Evolutionary conservation across 768 basidiomycete genomes (phyloP).

Genomic region (Naganishia onofrii): DNA sequence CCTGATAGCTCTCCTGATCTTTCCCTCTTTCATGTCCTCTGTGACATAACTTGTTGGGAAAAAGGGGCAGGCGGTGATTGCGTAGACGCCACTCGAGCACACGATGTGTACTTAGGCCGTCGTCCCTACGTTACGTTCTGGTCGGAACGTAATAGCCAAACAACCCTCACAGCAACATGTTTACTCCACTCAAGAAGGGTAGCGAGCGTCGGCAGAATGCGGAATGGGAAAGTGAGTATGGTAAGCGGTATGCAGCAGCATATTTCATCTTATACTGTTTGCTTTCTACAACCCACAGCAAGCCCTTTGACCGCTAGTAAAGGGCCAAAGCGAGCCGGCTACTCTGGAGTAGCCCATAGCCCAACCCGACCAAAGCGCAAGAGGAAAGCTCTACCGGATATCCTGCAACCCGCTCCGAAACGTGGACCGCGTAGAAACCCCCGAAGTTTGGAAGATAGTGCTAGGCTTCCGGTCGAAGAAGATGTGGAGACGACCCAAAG

Average conservation of each 20-base stretch:
- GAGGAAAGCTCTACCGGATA: background rate
- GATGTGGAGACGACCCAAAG: slow-evolving; percentile 7
- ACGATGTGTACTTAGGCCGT: no score
- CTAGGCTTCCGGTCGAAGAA: slow-evolving; percentile 16
- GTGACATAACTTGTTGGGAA: no score
- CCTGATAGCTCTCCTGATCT: no score
- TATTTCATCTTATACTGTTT: background rate
- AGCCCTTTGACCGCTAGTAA: slow-evolving; percentile 38
- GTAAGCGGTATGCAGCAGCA: background rate
- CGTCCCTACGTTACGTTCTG: no score
- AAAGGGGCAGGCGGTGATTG: no score
- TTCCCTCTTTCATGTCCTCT: no score
- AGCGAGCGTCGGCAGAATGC: slow-evolving; percentile 47
- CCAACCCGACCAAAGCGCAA: background rate
- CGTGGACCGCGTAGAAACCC: background rate
- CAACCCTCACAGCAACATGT: no score
- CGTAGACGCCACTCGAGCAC: no score
- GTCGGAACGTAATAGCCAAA: no score
- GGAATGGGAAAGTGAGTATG: slow-evolving; percentile 43
- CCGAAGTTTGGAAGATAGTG: background rate
- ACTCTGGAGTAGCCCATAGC: background rate
- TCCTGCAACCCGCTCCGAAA: background rate
- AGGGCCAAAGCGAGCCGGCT: background rate
- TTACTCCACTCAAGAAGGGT: slow-evolving; percentile 49
- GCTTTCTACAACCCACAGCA: slow-evolving; percentile 28